Base-by-base conservation (phyloP, 495 filamentous ascomycete species). In the Beverwykella pulmonaria region DNA sequence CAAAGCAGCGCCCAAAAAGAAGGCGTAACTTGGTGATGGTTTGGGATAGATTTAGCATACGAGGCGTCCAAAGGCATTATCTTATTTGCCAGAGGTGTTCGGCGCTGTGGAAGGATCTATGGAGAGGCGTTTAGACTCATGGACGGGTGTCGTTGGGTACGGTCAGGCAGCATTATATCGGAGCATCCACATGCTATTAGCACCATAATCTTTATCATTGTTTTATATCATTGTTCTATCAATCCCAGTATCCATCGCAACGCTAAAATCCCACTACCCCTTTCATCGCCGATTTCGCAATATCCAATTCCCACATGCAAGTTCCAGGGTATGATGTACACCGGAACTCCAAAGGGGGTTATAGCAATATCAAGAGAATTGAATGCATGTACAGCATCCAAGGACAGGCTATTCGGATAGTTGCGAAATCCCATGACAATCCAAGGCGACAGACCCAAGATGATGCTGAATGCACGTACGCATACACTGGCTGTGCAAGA, bases 1-100 rank as follows among this genome's bases (percentile, higher is more conserved):
- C 39, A 97, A 93, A 80, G 87, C 25, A 27, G 26, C 57, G 27
- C 23, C 26, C 2, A 54, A 55, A 56, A 68, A 61, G 56, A 62
- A 54, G 36, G n/a, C 55, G 34, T 59, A 23, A n/a, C n/a, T n/a
- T n/a, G n/a, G n/a, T n/a, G n/a, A n/a, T n/a, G n/a, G n/a, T n/a
- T n/a, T n/a, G n/a, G n/a, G n/a, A n/a, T n/a, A n/a, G n/a, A n/a
- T n/a, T n/a, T n/a, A n/a, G n/a, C n/a, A n/a, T n/a, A n/a, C n/a
- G n/a, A n/a, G n/a, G n/a, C n/a, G n/a, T n/a, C n/a, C n/a, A n/a
- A n/a, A n/a, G n/a, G n/a, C n/a, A n/a, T n/a, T n/a, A n/a, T n/a
- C n/a, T n/a, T n/a, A n/a, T n/a, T n/a, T n/a, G n/a, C n/a, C n/a
- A n/a, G n/a, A 23, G 20, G 12, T 34, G 12, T 34, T 34, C 12